A percentile compares a stretch with the other conserved stretches of the same genome.
Conservation (phyloP, 2,329 filamentous ascomycete species). For the Penicillium frequentans region DNA sequence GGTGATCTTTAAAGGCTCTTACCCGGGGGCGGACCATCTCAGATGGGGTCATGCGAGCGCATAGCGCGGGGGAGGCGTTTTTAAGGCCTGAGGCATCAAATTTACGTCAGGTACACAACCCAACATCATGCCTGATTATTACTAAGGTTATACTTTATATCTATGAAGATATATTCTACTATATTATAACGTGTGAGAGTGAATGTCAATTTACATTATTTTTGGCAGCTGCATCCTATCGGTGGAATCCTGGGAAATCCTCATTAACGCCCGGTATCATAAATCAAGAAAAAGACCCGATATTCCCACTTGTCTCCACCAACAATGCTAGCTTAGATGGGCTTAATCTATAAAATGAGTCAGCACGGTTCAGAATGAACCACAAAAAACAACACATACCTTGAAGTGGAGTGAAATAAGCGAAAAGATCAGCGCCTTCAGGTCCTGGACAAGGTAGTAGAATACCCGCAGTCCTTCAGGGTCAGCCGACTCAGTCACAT, state of each 20-base stretch:
- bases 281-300: constrained; percentile 10
- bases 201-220: neutral
- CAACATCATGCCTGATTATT: neutral
- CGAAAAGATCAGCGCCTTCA: constrained; percentile 96
- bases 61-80: constrained; percentile 37
- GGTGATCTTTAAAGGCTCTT: constrained; percentile 13
- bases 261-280: constrained; percentile 24
- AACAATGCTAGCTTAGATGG: constrained; percentile 41
- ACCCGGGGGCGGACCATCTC: constrained; percentile 21
- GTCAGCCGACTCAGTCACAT: constrained; percentile 93
- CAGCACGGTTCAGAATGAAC: constrained; percentile 1
- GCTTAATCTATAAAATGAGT: constrained; percentile 48
- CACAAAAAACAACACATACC: constrained; percentile 44
- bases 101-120: constrained; percentile 15
- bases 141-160: neutral
- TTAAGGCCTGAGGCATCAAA: constrained; percentile 23
- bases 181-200: neutral
- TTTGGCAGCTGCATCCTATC: neutral
- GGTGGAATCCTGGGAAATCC: neutral
- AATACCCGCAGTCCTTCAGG: constrained; percentile 95
- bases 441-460: constrained; percentile 96
- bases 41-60: constrained; percentile 35
- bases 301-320: neutral
- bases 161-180: neutral
- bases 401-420: constrained; percentile 97